Base-by-base conservation (phyloP, 2,329 filamentous ascomycete species). In the Cryphonectria parasitica region DNA sequence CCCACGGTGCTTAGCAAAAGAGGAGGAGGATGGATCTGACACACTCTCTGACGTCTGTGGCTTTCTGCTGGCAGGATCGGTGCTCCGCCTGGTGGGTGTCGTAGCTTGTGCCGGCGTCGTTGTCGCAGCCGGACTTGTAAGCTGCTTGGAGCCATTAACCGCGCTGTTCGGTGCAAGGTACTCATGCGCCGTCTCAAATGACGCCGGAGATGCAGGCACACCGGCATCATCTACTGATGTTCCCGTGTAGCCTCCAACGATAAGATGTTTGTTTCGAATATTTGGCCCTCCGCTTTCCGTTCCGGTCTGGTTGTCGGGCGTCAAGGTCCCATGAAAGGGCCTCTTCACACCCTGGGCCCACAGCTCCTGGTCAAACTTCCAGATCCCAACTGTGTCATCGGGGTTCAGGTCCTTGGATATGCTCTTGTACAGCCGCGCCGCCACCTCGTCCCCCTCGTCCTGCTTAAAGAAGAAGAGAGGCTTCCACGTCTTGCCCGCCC, bases 111-210 rank as follows among this genome's bases (percentile, higher is more conserved):
- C n/a, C 13, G 34, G 6, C 25, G 43, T 43, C 19, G 8, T 28
- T 34, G 43, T 43, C 19, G 8, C 39, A 25, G 63, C 22, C 8
- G 63, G 19, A 8, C 41, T 54, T 36, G 61, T 8, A 41, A 49
- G 39, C 41, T 54, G 66, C 28, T 67, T 58, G 39, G 61, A n/a
- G 5, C 62, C 66, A 19, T 58, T 66, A n/a, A 45, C 25, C 11
- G 43, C 64, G 25, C 19, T 45, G 25, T 25, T 52, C 22, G 45
- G 5, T 28, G 10, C n/a, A 5, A 58, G 49, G 11, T 60, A 69
- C 22, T 71, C 69, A 1, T 68, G 54, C 25, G 69, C 69, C n/a
- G 69, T 71, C 25, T 71, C 61, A 63, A 71, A 71, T 6, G 69
- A 71, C 28, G 66, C 66, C 0, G 67, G 67, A 34, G 69, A 71